Evolutionary conservation across 805 yeast species (phyloP).

Genomic region (Wickerhamomyces queroliae): DNA sequence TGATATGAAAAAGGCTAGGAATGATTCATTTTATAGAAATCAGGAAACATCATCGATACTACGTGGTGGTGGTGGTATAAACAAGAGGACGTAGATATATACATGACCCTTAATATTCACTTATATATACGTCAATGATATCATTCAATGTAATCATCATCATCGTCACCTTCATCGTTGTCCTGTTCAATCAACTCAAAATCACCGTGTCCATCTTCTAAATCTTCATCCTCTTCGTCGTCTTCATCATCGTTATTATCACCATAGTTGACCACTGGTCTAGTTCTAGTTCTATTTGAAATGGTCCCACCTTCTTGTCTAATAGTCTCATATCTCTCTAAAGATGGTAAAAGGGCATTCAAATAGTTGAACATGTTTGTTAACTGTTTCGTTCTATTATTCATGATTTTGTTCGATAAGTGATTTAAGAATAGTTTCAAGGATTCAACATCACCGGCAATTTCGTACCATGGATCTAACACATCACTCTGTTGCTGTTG

Average conservation of each 20-base stretch:
- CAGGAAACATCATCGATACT: constrained; percentile 1
- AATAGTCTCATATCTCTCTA: constrained; percentile 14
- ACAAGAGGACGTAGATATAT: constrained; percentile 1
- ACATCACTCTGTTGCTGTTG: background rate
- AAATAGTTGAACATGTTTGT: constrained; percentile 10
- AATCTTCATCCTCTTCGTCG: constrained; percentile 7
- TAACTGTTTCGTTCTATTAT: constrained; percentile 3
- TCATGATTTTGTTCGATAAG: constrained; percentile 4
- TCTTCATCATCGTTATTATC: constrained; percentile 12
- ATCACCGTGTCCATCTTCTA: constrained; percentile 6
- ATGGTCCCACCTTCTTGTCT: constrained; percentile 8
- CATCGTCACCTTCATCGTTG: constrained; percentile 10
- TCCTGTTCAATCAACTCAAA: constrained; percentile 2
- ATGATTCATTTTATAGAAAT: constrained; percentile 8
- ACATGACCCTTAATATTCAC: too few relatives aligned
- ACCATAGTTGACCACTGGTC: constrained; percentile 3
- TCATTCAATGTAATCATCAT: constrained; percentile 5
- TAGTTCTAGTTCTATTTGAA: constrained; percentile 10
- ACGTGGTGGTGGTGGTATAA: too few relatives aligned
- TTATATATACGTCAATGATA: too few relatives aligned
- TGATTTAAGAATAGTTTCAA: constrained; percentile 10
- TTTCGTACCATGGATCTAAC: constrained; percentile 22
- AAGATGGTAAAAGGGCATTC: constrained; percentile 6
- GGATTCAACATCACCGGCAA: constrained; percentile 12
- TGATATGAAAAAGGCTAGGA: constrained; percentile 5